phyloP scores from a whole-genome alignment of 495 filamentous ascomycete species.

The Amniculicola lignicola region DNA sequence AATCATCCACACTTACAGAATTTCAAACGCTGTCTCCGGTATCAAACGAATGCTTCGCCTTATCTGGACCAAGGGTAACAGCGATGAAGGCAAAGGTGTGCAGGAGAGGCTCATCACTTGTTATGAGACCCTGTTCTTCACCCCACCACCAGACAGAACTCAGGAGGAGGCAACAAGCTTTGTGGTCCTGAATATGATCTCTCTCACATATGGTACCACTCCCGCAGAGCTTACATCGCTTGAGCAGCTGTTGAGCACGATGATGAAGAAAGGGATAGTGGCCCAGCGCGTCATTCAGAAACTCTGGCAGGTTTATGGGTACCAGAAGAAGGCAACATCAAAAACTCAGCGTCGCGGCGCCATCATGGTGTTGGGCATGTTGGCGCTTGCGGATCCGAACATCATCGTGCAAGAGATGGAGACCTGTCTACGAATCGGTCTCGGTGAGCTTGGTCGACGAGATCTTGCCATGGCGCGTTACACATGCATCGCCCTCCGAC shows the following conservation, averaged over 20 bases:
- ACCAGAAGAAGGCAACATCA: constrained; percentile 80
- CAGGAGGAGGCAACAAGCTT: constrained; percentile 92
- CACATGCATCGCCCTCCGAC: constrained; percentile 85
- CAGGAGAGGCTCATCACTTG: constrained; percentile 96
- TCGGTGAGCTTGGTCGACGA: constrained; percentile 71
- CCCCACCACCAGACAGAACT: constrained; percentile 81
- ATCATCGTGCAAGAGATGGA: constrained; percentile 93
- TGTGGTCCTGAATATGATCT: constrained; percentile 98
- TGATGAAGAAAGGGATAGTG: constrained; percentile 92
- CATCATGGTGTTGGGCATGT: constrained; percentile 96
- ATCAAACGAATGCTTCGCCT: constrained; percentile 92
- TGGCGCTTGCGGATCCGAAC: constrained; percentile 86
- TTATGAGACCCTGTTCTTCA: constrained; percentile 93
- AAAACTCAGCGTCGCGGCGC: constrained; percentile 86
- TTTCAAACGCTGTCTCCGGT: constrained; percentile 82
- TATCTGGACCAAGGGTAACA: constrained; percentile 99
- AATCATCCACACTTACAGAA: constrained; percentile 87
- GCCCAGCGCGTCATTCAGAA: constrained; percentile 84
- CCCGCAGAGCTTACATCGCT: constrained; percentile 92
- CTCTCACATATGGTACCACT: constrained; percentile 89
- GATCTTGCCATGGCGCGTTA: constrained; percentile 91
- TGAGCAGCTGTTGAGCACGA: constrained; percentile 89
- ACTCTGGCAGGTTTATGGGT: constrained; percentile 94
- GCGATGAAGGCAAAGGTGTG: constrained; percentile 97
- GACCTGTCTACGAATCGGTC: constrained; percentile 83